Base-by-base conservation (phyloP, 1,139 yeast genomes). In the Candida albicans region DNA sequence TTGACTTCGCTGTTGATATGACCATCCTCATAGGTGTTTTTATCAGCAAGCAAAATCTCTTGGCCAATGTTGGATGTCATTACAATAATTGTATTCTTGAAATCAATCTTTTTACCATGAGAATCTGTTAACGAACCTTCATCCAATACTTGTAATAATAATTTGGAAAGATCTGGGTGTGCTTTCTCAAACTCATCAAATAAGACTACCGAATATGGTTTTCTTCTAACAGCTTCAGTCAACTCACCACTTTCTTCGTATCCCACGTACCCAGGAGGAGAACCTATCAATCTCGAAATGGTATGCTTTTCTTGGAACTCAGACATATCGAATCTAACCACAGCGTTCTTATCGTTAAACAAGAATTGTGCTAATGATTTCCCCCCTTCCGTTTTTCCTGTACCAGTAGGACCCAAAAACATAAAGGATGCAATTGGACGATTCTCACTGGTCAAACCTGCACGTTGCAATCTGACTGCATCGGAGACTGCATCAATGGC, bases 181-280 rank as follows among this genome's bases (percentile, higher is more conserved):
- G 99, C 98, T 64, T 93, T 93, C 58, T 93, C 99, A 64, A 93
- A 87, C 66, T 93, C 99, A 65, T 93, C 99, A 64, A 93, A 93
- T 48, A 93, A 70, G 1, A 93, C 85, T 35, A 93, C 96, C 0
- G 97, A 78, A 55, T 93, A 93, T 13, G 99, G 99, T 58, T 89
- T 91, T 56, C 98, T 79, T 61, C 96, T 79, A 11, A 93, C 95
- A 2, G 96, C 96, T 64, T 93, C 98, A 0, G 99, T 93, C 51
- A 93, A 74, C 63, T 93, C 98, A 42, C 99, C 99, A 58, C 90
- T 87, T 53, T 87, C 95, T 57, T 93, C 99, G 65, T 90, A 91
- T 39, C 97, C 95, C 29, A 93, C 97, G 61, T 93, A 93, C 8
- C 98, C 97, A 12, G 99, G 99, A 7, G 99, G 99, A 0, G 98